Conservation (phyloP, 441 rosid species). For the Erodium texanum region DNA sequence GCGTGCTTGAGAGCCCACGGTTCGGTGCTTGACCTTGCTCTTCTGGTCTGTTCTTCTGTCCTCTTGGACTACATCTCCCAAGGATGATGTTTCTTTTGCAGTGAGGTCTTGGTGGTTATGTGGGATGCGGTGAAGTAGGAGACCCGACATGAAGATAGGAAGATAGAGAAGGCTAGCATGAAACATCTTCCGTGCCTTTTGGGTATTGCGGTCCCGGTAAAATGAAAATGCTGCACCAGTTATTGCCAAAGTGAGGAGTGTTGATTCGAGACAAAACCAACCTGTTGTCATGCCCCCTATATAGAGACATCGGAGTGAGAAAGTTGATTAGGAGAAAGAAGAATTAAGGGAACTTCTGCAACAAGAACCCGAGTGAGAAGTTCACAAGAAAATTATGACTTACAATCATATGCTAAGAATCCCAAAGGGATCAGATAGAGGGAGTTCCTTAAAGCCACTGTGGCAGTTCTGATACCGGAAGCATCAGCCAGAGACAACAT, state of each 20-base stretch:
- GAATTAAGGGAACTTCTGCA: not conserved
- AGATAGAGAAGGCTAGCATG: constrained; percentile 84
- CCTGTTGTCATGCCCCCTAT: constrained; percentile 64
- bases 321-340: not conserved
- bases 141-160: constrained; percentile 81
- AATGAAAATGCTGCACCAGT: constrained; percentile 72
- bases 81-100: constrained; percentile 18
- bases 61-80: constrained; percentile 13
- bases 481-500: constrained; percentile 86
- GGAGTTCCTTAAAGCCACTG: constrained; percentile 80
- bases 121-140: constrained; percentile 49
- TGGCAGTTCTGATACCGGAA: constrained; percentile 67
- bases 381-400: constrained; percentile 26
- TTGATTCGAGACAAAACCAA: constrained; percentile 76
- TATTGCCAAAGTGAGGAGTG: constrained; percentile 63
- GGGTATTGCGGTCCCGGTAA: constrained; percentile 50
- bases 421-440: constrained; percentile 81
- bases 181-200: constrained; percentile 79
- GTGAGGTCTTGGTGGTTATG: constrained; percentile 29
- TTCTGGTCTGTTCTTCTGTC: constrained; percentile 8
- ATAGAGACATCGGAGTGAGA: constrained; percentile 16
- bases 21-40: constrained; percentile 19
- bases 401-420: constrained; percentile 73
- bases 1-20: constrained; percentile 10
- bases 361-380: not conserved